Evolutionary conservation across 1,284 basidiomycete species (phyloP), one percentile per base, ranked within the genome.

Genomic region (Apiotrichum mycotoxinovorans): DNA sequence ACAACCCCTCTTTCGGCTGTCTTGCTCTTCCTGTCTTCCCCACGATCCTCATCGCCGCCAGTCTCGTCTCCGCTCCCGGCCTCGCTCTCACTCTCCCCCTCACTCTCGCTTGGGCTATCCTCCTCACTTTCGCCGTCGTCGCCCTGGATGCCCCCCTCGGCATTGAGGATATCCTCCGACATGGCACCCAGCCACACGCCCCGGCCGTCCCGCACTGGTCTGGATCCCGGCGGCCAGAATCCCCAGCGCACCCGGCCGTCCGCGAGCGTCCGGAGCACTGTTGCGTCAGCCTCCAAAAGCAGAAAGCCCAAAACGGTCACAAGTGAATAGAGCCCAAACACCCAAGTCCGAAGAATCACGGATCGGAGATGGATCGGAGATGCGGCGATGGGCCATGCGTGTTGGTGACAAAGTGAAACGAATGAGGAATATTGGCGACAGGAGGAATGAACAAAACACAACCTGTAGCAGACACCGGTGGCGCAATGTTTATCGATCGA

Each of bases 171-270:
- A 5, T 49, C 35, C 4, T 38, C 47, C 22, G 49, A 40, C 37
- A 38, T 26, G 37, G 35, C 49, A 22, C 57, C 33, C 64, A 71
- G 5, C 65, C 66, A 22, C 37, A 51, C 37, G 47, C 55, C 22
- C 35, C 66, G 18, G 44, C 60, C 42, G 71, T 60, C 56, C 27
- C 57, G 27, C 78, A 47, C 26, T 4, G 51, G 40, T 5, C 30
- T 33, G 8, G 25, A 27, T 8, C 54, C 54, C 1, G 68, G 85
- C 7, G 89, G 88, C 84, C 86, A 88, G 75, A 93, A 94, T 22
- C 84, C 87, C 91, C 91, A 95, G 41, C 80, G 80, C 52, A 93
- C 81, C 63, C 80, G 81, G 18, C 88, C 87, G 73, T 94, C 89
- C 0, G 90, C 87, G 23, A 92, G 78, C 9, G 83, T 79, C 47